Conservation (phyloP, 2,329 filamentous ascomycete genomes). For the Claviceps pazoutovae region DNA sequence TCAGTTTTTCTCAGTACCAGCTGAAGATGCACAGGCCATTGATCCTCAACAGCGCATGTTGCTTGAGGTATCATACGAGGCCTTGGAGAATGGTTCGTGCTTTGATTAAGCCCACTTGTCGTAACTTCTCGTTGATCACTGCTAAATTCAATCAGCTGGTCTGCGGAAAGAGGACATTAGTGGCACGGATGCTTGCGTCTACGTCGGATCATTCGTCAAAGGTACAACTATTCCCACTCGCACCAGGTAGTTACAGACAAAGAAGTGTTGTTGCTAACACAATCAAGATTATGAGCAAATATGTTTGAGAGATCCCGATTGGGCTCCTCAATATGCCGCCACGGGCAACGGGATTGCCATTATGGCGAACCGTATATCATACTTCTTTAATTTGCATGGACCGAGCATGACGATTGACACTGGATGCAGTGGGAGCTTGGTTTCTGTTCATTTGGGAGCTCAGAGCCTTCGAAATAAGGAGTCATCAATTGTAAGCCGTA, state of each 20-base stretch:
- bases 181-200: conserved; percentile 32
- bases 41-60: conserved; percentile 40
- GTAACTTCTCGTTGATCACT: neutral
- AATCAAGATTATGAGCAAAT: conserved; percentile 34
- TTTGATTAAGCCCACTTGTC: neutral
- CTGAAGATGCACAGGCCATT: conserved; percentile 36
- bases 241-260: neutral
- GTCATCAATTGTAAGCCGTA: conserved; percentile 21
- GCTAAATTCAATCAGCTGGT: conserved; percentile 21
- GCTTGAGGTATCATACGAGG: conserved; percentile 36
- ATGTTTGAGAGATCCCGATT: conserved; percentile 34
- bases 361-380: conserved; percentile 41
- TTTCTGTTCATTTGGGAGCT: conserved; percentile 38
- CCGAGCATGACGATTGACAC: conserved; percentile 46
- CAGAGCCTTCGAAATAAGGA: conserved; percentile 34
- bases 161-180: conserved; percentile 29
- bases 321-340: conserved; percentile 35
- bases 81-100: conserved; percentile 32
- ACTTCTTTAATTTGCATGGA: conserved; percentile 40
- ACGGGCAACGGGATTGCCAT: conserved; percentile 40
- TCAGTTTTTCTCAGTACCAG: conserved; percentile 37
- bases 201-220: conserved; percentile 37
- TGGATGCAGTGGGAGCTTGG: conserved; percentile 42
- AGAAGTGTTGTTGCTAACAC: neutral
- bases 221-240: conserved; percentile 16